Evolutionary conservation across 83 land plant species (phyloP).

Genomic region (Diphasiastrum complanatum): DNA sequence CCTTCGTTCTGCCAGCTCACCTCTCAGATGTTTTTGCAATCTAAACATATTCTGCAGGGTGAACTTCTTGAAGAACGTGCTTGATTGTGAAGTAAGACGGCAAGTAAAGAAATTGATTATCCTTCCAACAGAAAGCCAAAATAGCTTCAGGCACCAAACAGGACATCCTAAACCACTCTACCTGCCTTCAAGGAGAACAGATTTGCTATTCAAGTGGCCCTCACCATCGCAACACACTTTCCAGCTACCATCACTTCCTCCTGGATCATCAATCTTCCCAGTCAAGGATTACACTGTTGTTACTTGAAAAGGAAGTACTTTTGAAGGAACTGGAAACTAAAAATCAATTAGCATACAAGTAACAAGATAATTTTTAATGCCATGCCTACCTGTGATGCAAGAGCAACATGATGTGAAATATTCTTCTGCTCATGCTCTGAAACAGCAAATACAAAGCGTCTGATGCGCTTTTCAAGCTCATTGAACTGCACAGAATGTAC

Average conservation of each 20-base stretch:
- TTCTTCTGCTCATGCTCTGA: conserved; percentile 38
- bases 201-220: conserved; percentile 87
- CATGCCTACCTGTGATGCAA: conserved; percentile 73
- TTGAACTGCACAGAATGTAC: too few relatives aligned
- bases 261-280: conserved; percentile 46
- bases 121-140: neutral
- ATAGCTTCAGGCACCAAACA: neutral
- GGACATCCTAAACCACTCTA: conserved; percentile 4
- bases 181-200: conserved; percentile 85
- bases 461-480: conserved; percentile 63
- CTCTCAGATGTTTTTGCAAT: neutral
- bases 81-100: neutral
- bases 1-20: too few relatives aligned
- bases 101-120: neutral
- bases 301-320: conserved; percentile 3
- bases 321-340: conserved; percentile 1
- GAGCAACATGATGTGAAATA: conserved; percentile 54
- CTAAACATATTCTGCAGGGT: neutral
- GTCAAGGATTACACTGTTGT: too few relatives aligned
- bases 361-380: neutral
- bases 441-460: conserved; percentile 34
- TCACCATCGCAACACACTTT: conserved; percentile 81
- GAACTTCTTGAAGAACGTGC: neutral
- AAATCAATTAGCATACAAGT: conserved; percentile 6
- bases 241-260: conserved; percentile 70